Conservation (phyloP, 805 yeast genomes). For the Saccharomycopsis babjevae region DNA sequence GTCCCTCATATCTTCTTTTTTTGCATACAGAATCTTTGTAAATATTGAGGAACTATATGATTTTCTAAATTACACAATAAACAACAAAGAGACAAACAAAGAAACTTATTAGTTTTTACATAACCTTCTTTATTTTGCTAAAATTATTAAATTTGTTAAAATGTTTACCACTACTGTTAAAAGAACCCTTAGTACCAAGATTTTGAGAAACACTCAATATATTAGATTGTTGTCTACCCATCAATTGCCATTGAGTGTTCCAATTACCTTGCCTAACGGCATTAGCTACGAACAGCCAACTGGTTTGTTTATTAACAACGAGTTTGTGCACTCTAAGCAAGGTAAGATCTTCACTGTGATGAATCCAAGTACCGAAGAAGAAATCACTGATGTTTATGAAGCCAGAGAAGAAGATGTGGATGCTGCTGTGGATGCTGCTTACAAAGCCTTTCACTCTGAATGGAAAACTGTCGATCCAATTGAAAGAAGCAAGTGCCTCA, state of each 20-base stretch:
- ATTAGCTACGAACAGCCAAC: slow-evolving; percentile 65
- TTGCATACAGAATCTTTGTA: too few relatives aligned
- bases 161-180: not conserved
- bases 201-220: not conserved
- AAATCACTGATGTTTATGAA: slow-evolving; percentile 57
- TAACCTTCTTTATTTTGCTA: not conserved
- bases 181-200: not conserved
- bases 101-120: too few relatives aligned
- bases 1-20: too few relatives aligned
- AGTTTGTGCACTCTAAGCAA: slow-evolving; percentile 52
- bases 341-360: slow-evolving; percentile 51
- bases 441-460: slow-evolving; percentile 53
- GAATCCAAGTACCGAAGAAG: slow-evolving; percentile 67
- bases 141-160: not conserved
- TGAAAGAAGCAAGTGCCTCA: slow-evolving; percentile 50
- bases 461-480: slow-evolving; percentile 70
- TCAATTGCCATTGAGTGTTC: slow-evolving; percentile 34
- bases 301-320: slow-evolving; percentile 72
- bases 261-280: slow-evolving; percentile 64
- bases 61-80: too few relatives aligned
- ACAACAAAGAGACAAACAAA: too few relatives aligned
- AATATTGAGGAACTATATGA: too few relatives aligned
- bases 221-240: slow-evolving; percentile 18
- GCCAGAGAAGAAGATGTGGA: slow-evolving; percentile 74
- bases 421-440: slow-evolving; percentile 77